phyloP scores from a whole-genome alignment of 2,329 filamentous ascomycete genomes.

The Magnaporthiopsis poae region DNA sequence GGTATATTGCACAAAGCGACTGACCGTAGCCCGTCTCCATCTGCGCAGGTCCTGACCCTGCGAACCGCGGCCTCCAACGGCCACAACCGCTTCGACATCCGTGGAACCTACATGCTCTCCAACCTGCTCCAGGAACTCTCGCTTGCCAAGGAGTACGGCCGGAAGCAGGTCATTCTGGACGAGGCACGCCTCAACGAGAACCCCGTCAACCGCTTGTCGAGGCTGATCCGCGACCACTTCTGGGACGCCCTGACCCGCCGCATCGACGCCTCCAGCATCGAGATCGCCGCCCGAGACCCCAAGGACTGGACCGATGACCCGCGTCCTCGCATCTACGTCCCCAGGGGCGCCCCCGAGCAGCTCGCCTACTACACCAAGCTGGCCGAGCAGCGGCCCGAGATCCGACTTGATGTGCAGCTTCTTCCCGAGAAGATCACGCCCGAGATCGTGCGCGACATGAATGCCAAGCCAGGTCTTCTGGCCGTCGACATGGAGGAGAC shows the following conservation, averaged over 20 bases:
- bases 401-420: constrained; percentile 76
- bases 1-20: neutral
- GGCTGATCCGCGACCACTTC: constrained; percentile 80
- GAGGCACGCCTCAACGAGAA: constrained; percentile 90
- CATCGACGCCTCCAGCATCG: constrained; percentile 81
- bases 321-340: constrained; percentile 83
- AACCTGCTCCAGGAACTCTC: constrained; percentile 93
- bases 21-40: neutral
- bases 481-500: constrained; percentile 80
- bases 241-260: constrained; percentile 84
- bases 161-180: constrained; percentile 82
- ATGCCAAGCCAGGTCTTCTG: constrained; percentile 76
- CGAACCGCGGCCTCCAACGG: constrained; percentile 80
- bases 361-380: constrained; percentile 79
- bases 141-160: constrained; percentile 80
- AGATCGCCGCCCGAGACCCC: constrained; percentile 75
- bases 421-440: constrained; percentile 70
- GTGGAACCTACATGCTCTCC: constrained; percentile 93
- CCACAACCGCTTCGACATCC: constrained; percentile 77
- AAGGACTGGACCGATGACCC: constrained; percentile 94
- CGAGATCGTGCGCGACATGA: constrained; percentile 72
- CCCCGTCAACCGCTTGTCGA: constrained; percentile 75
- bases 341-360: constrained; percentile 74
- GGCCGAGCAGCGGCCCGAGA: constrained; percentile 67
- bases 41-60: constrained; percentile 46